Evolutionary conservation across 2,329 filamentous ascomycete genomes (phyloP).

Genomic region (Mycosphaerella sp.): DNA sequence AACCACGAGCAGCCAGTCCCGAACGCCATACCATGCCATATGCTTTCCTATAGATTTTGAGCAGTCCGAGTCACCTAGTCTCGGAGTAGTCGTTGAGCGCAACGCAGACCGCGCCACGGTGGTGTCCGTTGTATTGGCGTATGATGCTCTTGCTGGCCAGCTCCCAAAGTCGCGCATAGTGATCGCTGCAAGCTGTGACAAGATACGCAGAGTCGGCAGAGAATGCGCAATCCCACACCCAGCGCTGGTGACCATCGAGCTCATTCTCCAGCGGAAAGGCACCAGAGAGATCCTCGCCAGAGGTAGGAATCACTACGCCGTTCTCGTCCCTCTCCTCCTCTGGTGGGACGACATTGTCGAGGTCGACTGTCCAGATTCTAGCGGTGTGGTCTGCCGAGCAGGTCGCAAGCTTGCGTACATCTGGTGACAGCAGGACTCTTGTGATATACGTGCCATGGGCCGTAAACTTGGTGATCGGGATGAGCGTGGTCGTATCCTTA

Average conservation of each 20-base stretch:
- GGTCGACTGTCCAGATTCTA: slow-evolving; percentile 91
- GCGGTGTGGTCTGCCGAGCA: slow-evolving; percentile 92
- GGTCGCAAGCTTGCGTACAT: slow-evolving; percentile 89
- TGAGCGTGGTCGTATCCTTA: slow-evolving; percentile 72
- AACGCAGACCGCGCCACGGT: slow-evolving; percentile 85
- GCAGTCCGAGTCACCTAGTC: slow-evolving; percentile 14
- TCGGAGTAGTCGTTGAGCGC: slow-evolving; percentile 67
- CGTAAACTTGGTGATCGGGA: slow-evolving; percentile 81
- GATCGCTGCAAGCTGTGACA: slow-evolving; percentile 87
- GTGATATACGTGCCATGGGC: slow-evolving; percentile 92
- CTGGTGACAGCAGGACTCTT: slow-evolving; percentile 81
- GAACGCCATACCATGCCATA: background rate
- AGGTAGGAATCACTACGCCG: slow-evolving; percentile 2
- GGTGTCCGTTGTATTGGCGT: slow-evolving; percentile 90
- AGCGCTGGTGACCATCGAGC: slow-evolving; percentile 82
- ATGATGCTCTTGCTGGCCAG: slow-evolving; percentile 80
- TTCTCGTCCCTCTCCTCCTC: slow-evolving; percentile 16
- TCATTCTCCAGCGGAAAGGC: slow-evolving; percentile 79
- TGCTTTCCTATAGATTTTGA: background rate
- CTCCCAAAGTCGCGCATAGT: slow-evolving; percentile 91
- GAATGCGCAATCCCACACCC: slow-evolving; percentile 98
- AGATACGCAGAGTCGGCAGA: slow-evolving; percentile 88
- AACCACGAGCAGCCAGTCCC: background rate
- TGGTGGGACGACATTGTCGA: slow-evolving; percentile 33
- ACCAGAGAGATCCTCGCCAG: slow-evolving; percentile 37